Conservation (phyloP, 2,329 filamentous ascomycete species). For the Penicillium paneum region DNA sequence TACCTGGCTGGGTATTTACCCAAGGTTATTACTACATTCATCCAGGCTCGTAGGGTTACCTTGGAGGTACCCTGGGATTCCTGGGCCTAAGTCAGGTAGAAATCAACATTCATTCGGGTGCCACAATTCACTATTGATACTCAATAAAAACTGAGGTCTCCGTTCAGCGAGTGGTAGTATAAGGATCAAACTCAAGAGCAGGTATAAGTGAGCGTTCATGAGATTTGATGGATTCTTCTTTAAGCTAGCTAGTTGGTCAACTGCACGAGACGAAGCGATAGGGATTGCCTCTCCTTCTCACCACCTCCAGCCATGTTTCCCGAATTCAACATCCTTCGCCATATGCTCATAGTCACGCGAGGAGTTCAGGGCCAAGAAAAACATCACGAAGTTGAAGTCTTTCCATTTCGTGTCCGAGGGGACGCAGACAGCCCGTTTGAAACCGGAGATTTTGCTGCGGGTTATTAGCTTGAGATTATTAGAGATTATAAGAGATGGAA, state of each 20-base stretch:
- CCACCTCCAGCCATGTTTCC: background rate
- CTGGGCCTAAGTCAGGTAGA: too few species aligned
- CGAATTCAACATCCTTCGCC: background rate
- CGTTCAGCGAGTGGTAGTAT: too few species aligned
- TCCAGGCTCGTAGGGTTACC: too few species aligned
- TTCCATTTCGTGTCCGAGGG: background rate
- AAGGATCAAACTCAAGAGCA: too few species aligned
- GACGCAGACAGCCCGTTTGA: background rate
- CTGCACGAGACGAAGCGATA: background rate
- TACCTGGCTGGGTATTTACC: too few species aligned
- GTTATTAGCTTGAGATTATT: background rate
- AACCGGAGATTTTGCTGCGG: background rate
- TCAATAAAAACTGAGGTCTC: too few species aligned
- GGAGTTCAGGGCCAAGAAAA: background rate
- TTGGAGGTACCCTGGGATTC: too few species aligned
- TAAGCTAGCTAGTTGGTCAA: background rate
- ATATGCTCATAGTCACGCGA: background rate
- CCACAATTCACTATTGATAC: too few species aligned
- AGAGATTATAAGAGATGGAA: too few species aligned
- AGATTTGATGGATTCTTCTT: background rate
- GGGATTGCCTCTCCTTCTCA: background rate
- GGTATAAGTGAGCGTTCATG: too few species aligned
- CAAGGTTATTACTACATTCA: too few species aligned
- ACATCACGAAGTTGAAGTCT: background rate
- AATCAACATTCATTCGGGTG: too few species aligned